Percentiles rank a stretch among this genome's conserved stretches.
Conservation (phyloP, 1,284 basidiomycete species). For the Trametes hirsuta region DNA sequence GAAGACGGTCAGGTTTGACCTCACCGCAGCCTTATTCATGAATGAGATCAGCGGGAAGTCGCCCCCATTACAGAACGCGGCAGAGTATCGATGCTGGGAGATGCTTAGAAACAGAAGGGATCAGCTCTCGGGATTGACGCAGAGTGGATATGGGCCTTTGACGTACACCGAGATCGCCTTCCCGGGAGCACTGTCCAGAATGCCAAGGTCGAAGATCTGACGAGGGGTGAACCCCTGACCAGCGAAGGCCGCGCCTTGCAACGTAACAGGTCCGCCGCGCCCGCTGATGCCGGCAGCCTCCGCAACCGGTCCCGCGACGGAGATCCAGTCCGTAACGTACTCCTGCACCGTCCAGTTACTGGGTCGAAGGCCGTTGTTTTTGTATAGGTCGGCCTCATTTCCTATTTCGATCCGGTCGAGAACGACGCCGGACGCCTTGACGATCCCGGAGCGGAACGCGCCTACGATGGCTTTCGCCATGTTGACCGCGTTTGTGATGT, state of each 20-base stretch:
- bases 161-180: constrained; percentile 36
- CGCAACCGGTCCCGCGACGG: constrained; percentile 30
- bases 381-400: constrained; percentile 67
- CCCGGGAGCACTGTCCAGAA: constrained; percentile 36
- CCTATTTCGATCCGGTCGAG: constrained; percentile 29
- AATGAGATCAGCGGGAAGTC: constrained; percentile 55
- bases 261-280: constrained; percentile 40
- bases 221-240: constrained; percentile 61
- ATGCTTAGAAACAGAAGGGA: constrained; percentile 41
- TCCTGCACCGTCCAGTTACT: constrained; percentile 49
- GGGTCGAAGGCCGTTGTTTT: constrained; percentile 48
- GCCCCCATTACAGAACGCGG: constrained; percentile 54
- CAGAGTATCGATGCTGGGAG: constrained; percentile 65
- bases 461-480: constrained; percentile 58
- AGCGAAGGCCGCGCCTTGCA: constrained; percentile 57
- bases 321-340: constrained; percentile 56
- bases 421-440: constrained; percentile 48
- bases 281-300: constrained; percentile 32
- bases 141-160: background rate
- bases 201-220: constrained; percentile 41
- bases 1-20: constrained; percentile 56
- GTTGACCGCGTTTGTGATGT: constrained; percentile 60
- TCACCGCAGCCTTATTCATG: constrained; percentile 61
- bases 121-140: background rate
- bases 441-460: constrained; percentile 50